These are phyloP conservation scores for Priceomyces haplophilus DNA, from an alignment of 805 yeast species.

Conservation along the genomic window DNA sequence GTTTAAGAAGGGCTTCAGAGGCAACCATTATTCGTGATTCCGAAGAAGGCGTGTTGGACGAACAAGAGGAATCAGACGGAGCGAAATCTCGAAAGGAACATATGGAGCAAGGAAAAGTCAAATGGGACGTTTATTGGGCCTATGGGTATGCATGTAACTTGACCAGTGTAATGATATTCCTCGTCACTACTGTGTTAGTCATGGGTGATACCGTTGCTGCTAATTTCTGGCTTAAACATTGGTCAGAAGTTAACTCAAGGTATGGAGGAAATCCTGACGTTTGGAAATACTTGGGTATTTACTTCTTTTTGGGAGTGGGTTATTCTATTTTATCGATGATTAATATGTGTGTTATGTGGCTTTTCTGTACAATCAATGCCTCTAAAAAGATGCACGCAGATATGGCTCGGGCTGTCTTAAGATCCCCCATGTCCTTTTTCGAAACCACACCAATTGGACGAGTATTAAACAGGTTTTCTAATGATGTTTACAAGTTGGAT, in stretches of 20 bases:
- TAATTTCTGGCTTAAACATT: conserved; percentile 91
- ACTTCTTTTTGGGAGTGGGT: conserved; percentile 69
- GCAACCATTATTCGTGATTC: conserved; percentile 39
- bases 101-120: conserved; percentile 90
- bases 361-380: conserved; percentile 78
- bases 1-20: conserved; percentile 65
- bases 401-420: conserved; percentile 69
- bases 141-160: conserved; percentile 89
- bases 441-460: conserved; percentile 96
- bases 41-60: conserved; percentile 31
- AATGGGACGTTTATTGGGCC: conserved; percentile 76
- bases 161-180: conserved; percentile 54
- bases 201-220: conserved; percentile 63
- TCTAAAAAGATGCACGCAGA: conserved; percentile 70
- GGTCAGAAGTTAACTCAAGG: conserved; percentile 87
- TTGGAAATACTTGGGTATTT: conserved; percentile 68
- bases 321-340: conserved; percentile 40
- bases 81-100: conserved; percentile 61
- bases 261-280: conserved; percentile 70
- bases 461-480: conserved; percentile 85
- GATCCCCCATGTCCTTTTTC: conserved; percentile 94
- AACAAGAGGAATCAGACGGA: conserved; percentile 35
- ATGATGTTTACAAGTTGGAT: conserved; percentile 86
- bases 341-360: conserved; percentile 64
- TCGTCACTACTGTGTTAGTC: conserved; percentile 53